Evolutionary conservation across 2,329 filamentous ascomycete genomes (phyloP), one percentile per base, ranked within the genome.

Genomic region (Fusarium sp.): DNA sequence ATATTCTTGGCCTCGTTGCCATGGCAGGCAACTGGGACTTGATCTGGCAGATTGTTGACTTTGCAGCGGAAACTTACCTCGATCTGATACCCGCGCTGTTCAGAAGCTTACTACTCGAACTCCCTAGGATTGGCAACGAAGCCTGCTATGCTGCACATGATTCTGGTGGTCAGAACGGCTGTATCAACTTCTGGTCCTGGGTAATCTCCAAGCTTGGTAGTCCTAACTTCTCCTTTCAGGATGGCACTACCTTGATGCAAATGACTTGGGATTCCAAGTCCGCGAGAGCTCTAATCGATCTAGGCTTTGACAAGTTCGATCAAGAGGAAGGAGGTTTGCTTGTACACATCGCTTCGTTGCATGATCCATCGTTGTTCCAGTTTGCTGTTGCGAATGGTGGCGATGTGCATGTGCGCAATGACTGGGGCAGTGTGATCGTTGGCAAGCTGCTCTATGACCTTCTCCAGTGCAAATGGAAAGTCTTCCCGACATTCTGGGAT

Each of bases 1-100:
- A 17, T 17, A 0, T 17, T 47, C 20, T 22, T 14, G 0, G 5
- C 0, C 9, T 32, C 5, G 5, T 26, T 8, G 28, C 17, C 13
- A 0, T 0, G 0, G 0, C 4, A 14, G 13, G n/a, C 4, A 30
- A 51, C 35, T 64, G 45, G 61, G 8, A 22, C 8, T 14, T 65
- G 38, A 17, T 54, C 3, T 65, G 63, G 63, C n/a, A 20, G 13
- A 28, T 50, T 13, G 0, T 51, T 1, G 54, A 64, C 20, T 15
- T 28, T 24, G 24, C 26, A 18, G 13, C n/a, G 12, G 8, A 13
- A 26, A 22, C 9, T 5, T 2, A 45, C 1, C 55, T 17, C 10
- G 8, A 4, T 12, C 17, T n/a, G 3, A 24, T 22, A 36, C 35
- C 35, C 1, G 15, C 1, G 8, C 35, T 17, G 35, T 36, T 36